Percentiles rank a stretch among this genome's conserved stretches.
Evolutionary conservation across 2,329 filamentous ascomycete species (phyloP).

Genomic region (Zopfia rhizophila): DNA sequence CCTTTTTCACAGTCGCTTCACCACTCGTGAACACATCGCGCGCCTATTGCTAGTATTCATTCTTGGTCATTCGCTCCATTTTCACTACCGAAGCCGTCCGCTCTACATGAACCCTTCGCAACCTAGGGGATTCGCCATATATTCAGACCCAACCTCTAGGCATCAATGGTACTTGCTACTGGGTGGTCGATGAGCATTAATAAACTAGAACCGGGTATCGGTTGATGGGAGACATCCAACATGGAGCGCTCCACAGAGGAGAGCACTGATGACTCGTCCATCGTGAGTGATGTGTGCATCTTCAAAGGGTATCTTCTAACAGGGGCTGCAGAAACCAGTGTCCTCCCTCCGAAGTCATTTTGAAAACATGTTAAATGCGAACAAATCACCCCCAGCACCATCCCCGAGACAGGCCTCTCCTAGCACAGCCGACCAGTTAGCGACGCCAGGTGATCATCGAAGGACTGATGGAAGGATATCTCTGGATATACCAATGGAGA

Average conservation of each 20-base stretch:
- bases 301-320: conserved; percentile 25
- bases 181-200: conserved; percentile 45
- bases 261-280: conserved; percentile 79
- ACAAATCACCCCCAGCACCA: conserved; percentile 36
- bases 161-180: conserved; percentile 43
- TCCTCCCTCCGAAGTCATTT: conserved; percentile 84
- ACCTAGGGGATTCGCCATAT: conserved; percentile 18
- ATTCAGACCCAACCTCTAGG: conserved; percentile 19
- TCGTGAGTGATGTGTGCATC: conserved; percentile 62
- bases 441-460: conserved; percentile 39
- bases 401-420: conserved; percentile 41
- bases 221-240: conserved; percentile 42
- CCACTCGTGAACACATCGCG: conserved; percentile 3
- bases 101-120: conserved; percentile 32
- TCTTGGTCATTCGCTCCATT: conserved; percentile 13
- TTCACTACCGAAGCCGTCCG: conserved; percentile 15
- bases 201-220: conserved; percentile 43
- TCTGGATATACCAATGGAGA: conserved; percentile 53
- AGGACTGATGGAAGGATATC: conserved; percentile 51
- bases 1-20: conserved; percentile 9
- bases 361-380: conserved; percentile 73
- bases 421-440: conserved; percentile 44
- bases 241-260: conserved; percentile 57
- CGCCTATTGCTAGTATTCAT: conserved; percentile 17
- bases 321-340: conserved; percentile 72